Evolutionary conservation across 192 early-diverging fungal species (phyloP), one percentile per base, ranked within the genome.

Genomic region (Coemansia nantahalensis): DNA sequence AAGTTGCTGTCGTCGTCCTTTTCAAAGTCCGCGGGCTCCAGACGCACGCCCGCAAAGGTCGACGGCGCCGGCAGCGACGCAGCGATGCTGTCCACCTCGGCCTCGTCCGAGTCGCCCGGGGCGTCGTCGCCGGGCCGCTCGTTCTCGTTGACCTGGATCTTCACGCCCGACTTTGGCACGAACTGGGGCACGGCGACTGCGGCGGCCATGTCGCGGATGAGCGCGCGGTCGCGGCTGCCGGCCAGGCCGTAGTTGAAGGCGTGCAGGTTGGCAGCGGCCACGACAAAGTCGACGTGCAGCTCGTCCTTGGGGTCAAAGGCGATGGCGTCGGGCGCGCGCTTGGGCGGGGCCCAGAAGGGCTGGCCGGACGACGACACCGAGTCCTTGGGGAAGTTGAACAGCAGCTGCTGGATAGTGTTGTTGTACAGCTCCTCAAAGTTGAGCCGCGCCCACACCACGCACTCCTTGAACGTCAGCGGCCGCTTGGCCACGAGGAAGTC

Each of bases 1-100:
- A 93, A 95, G 81, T 99, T 99, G 67, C 84, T 87, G 57, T 99
- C 97, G 65, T 99, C 97, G 66, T 99, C 97, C 83, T 99, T 99
- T 68, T 99, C 97, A 70, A 99, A 99, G 50, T 98, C 95, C 12
- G 84, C 88, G 18, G 95, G 93, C 33, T 72, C 81, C 44, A 99
- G 80, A 45, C 92, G 87, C 65, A 90, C 83, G 33, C 90, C 89
- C 17, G 89, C 88, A 54, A 95, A 68, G 26, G 78, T 79, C n/a
- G 88, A 80, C 5, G 91, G 87, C 15, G 82, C 65, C 4, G 95
- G 95, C 14, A 99, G 65, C 6, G 77, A 59, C 31, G 79, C 60
- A 32, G 89, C 68, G 43, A 95, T 45, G 14, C 65, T 65, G 39
- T 93, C 84, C 17, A 97, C 61, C 40, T 84, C 81, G 38, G 32